Evolutionary conservation across 108 stramenopile genomes (phyloP).

Genomic region (Fistulifera solaris): DNA sequence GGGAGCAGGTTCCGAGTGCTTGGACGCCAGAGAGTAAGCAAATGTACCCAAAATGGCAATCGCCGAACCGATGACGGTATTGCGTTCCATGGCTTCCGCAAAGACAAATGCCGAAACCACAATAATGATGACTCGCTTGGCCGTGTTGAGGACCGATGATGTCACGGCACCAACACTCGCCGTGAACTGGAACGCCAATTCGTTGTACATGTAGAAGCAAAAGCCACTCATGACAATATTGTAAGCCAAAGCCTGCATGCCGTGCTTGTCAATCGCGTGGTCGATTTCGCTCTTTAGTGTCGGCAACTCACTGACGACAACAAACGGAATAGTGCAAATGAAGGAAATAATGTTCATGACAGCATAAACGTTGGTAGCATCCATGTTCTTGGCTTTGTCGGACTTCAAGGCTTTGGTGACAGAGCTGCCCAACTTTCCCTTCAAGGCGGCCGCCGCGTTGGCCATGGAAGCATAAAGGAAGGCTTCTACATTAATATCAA

Average conservation of each 20-base stretch:
- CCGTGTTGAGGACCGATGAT: slow-evolving; percentile 82
- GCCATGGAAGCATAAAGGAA: slow-evolving; percentile 89
- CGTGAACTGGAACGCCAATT: slow-evolving; percentile 88
- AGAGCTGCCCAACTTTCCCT: slow-evolving; percentile 84
- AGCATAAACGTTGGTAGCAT: slow-evolving; percentile 90
- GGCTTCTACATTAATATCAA: slow-evolving; percentile 82
- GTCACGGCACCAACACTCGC: slow-evolving; percentile 66
- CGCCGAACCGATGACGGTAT: slow-evolving; percentile 79
- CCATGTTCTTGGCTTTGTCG: slow-evolving; percentile 91
- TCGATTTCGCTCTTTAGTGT: slow-evolving; percentile 54
- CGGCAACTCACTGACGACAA: slow-evolving; percentile 63
- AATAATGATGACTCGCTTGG: slow-evolving; percentile 87
- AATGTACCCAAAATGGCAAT: slow-evolving; percentile 83
- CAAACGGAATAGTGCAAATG: slow-evolving; percentile 81
- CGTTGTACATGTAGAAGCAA: slow-evolving; percentile 96
- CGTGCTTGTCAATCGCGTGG: slow-evolving; percentile 45
- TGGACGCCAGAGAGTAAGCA: slow-evolving; percentile 61
- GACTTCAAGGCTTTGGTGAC: slow-evolving; percentile 75
- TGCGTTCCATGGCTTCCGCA: slow-evolving; percentile 78
- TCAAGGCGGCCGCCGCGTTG: slow-evolving; percentile 80
- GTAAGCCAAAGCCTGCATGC: slow-evolving; percentile 35
- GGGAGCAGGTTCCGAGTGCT: slow-evolving; percentile 13
- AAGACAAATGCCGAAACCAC: slow-evolving; percentile 75
- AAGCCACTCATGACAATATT: slow-evolving; percentile 79
- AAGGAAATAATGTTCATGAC: slow-evolving; percentile 92